A percentile compares a stretch with the other conserved stretches of the same genome.
Conservation (phyloP, 106 monocot species). For the Dioscorea zingiberensis region DNA sequence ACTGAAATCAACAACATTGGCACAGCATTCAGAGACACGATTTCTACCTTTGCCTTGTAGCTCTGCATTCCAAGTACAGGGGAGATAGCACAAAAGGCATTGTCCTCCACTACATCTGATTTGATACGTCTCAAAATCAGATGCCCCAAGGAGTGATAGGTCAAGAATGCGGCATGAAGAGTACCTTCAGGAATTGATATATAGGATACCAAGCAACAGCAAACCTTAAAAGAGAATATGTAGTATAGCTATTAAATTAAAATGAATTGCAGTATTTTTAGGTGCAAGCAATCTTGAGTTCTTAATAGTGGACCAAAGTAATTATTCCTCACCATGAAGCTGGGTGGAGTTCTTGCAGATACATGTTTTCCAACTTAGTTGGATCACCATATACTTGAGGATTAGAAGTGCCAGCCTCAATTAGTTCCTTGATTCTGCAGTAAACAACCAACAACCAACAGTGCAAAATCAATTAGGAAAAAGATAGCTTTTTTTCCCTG, state of each 20-base stretch:
- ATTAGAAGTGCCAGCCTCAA: constrained; percentile 13
- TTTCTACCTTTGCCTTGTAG: constrained; percentile 29
- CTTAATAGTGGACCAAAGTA: neutral
- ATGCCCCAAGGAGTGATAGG: constrained; percentile 33
- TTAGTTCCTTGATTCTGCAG: constrained; percentile 22
- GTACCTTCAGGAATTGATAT: constrained; percentile 30
- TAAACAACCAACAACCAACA: constrained; percentile 1
- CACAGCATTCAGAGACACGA: no score
- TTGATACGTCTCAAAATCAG: neutral
- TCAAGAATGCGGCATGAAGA: constrained; percentile 25
- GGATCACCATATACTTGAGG: constrained; percentile 20
- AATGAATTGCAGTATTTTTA: no score
- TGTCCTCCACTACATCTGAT: neutral
- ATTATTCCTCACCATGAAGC: constrained; percentile 19
- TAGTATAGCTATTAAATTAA: no score
- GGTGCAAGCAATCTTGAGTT: no score
- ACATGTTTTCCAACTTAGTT: constrained; percentile 12
- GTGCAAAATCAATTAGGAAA: no score
- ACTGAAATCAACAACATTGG: no score
- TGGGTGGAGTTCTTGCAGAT: constrained; percentile 22
- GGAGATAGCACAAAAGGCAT: constrained; percentile 8
- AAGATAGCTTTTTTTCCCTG: no score
- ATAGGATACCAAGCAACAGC: constrained; percentile 36
- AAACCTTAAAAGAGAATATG: constrained; percentile 10
- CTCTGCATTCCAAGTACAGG: constrained; percentile 30